Conservation (phyloP, 148 eudicot genomes). For the Fagopyrum tataricum region DNA sequence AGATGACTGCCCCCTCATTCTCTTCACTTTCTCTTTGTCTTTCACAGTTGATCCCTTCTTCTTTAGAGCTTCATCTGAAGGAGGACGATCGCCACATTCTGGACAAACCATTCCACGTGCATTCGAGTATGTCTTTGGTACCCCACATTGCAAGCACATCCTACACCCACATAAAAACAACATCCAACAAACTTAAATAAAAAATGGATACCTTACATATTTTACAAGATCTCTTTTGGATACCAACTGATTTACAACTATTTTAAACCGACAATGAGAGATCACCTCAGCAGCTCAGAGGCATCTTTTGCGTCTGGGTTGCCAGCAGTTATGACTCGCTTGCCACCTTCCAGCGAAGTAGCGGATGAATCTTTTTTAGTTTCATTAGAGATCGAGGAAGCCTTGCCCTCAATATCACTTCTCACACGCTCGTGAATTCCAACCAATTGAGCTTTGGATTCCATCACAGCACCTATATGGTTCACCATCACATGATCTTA, state of each 20-base stretch:
- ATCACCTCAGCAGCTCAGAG: conserved; percentile 72
- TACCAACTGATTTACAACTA: neutral
- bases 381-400: conserved; percentile 27
- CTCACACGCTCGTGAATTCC: conserved; percentile 95
- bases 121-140: conserved; percentile 76
- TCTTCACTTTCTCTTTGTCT: conserved; percentile 92
- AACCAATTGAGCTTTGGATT: conserved; percentile 73
- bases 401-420: conserved; percentile 63
- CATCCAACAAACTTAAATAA: neutral
- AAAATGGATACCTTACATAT: neutral
- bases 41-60: conserved; percentile 82
- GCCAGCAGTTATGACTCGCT: conserved; percentile 45
- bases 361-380: conserved; percentile 25
- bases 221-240: neutral
- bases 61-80: conserved; percentile 46
- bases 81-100: conserved; percentile 56
- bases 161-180: conserved; percentile 53
- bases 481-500: neutral
- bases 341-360: conserved; percentile 34
- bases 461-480: conserved; percentile 69
- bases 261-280: neutral
- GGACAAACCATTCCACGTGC: conserved; percentile 83
- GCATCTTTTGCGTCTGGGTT: conserved; percentile 57
- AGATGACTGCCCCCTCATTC: conserved; percentile 97
- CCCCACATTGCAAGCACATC: conserved; percentile 85